Evolutionary conservation across 805 yeast genomes (phyloP).

Genomic region (Pichia occidentalis): DNA sequence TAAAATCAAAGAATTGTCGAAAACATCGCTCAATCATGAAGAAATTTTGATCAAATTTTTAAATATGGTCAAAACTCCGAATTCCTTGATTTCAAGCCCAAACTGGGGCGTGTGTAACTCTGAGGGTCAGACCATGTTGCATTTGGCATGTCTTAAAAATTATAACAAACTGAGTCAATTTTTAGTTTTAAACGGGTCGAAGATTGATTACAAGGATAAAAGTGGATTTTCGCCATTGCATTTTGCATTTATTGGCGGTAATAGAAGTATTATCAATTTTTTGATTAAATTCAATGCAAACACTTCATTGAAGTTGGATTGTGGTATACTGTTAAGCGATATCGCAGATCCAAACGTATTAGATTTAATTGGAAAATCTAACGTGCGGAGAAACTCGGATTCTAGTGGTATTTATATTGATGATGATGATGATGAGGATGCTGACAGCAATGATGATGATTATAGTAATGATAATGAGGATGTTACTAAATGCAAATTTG

Average conservation of each 20-base stretch:
- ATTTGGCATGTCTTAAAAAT: constrained; percentile 75
- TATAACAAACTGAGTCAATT: constrained; percentile 55
- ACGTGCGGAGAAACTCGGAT: constrained; percentile 10
- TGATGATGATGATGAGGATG: constrained; percentile 4
- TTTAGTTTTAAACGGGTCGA: constrained; percentile 56
- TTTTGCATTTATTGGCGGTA: constrained; percentile 73
- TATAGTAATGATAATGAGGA: not conserved
- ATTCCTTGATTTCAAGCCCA: constrained; percentile 51
- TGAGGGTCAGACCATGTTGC: constrained; percentile 85
- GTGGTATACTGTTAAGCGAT: constrained; percentile 39
- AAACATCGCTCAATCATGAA: constrained; percentile 40
- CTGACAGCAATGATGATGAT: not conserved
- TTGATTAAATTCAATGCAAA: constrained; percentile 62
- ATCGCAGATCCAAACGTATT: constrained; percentile 36
- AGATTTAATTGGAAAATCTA: constrained; percentile 25
- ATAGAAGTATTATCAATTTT: constrained; percentile 55
- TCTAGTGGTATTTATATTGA: constrained; percentile 7
- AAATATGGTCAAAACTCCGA: constrained; percentile 57
- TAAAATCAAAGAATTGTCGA: constrained; percentile 41
- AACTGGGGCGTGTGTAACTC: constrained; percentile 76
- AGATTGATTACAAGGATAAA: constrained; percentile 65
- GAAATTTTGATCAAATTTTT: constrained; percentile 44
- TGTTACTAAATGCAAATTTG: no score
- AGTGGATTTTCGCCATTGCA: constrained; percentile 86
- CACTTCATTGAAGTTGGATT: constrained; percentile 42